Conservation (phyloP, 345 rosid genomes). For the Lepidium didymum region DNA sequence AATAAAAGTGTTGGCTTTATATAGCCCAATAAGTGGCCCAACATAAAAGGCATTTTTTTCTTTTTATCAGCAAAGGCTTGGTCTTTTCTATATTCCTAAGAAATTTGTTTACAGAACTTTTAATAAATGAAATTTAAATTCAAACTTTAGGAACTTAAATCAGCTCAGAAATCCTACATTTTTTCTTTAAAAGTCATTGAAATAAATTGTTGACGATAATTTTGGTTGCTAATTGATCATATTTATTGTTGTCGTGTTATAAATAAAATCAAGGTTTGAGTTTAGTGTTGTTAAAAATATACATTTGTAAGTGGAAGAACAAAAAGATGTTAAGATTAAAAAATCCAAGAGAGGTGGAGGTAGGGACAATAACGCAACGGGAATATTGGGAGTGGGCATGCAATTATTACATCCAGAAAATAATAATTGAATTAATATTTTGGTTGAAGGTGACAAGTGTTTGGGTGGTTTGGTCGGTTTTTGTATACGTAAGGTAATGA, state of each 20-base stretch:
- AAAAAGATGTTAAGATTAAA: neutral
- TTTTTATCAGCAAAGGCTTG: too few relatives aligned
- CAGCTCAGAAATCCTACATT: neutral
- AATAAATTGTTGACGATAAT: too few relatives aligned
- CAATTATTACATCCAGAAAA: constrained; percentile 11
- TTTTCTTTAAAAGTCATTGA: too few relatives aligned
- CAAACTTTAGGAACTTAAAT: neutral
- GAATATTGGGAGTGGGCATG: constrained; percentile 25
- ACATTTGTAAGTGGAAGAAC: neutral
- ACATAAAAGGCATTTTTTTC: neutral
- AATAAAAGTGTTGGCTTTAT: neutral
- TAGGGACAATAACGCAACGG: constrained; percentile 28
- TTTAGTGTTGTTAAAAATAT: neutral
- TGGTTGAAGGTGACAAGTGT: constrained; percentile 25
- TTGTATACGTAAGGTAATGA: constrained; percentile 4
- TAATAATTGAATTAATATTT: constrained; percentile 12
- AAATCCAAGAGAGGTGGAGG: constrained; percentile 24
- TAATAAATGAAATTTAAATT: neutral
- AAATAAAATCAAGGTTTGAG: neutral
- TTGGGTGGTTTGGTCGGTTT: constrained; percentile 33
- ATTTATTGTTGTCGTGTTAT: neutral
- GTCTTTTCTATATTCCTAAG: too few relatives aligned
- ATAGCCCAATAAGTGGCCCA: neutral
- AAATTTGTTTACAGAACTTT: neutral
- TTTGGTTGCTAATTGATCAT: too few relatives aligned